Conservation (phyloP, 306 rosid species). For the Neltuma alba region DNA sequence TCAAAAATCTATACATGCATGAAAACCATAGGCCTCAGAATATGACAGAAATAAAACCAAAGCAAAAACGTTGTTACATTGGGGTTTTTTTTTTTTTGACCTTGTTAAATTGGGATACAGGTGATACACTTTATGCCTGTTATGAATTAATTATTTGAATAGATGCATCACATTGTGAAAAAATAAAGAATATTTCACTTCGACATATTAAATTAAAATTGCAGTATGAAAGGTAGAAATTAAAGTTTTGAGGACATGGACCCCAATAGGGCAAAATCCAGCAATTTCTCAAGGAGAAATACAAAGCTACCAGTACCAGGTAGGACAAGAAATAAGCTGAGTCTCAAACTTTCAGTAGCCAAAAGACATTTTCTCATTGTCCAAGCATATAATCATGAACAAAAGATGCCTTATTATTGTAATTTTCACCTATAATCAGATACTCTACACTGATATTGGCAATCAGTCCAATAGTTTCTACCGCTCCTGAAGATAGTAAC, state of each 20-base stretch:
- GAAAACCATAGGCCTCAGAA: background rate
- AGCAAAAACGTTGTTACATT: background rate
- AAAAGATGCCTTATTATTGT: background rate
- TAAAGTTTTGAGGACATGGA: background rate
- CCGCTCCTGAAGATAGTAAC: background rate
- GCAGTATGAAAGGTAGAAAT: background rate
- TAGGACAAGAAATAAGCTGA: background rate
- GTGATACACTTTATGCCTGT: too few relatives aligned
- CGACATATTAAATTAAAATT: background rate
- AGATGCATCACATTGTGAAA: background rate
- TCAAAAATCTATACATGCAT: conserved; percentile 56
- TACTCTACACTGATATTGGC: background rate
- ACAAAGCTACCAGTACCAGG: background rate
- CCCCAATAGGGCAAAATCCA: background rate
- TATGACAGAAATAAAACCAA: background rate
- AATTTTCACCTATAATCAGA: background rate
- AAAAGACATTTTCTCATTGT: background rate
- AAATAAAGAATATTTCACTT: background rate
- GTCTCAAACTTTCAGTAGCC: background rate
- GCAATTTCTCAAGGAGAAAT: background rate
- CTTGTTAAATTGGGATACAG: background rate
- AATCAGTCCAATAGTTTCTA: background rate
- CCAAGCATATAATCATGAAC: background rate
- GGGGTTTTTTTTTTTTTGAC: too few relatives aligned
- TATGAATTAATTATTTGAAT: background rate